Evolutionary conservation across 129 eudicot species (phyloP).

Genomic region (Pseudognaphalium luteoalbum): DNA sequence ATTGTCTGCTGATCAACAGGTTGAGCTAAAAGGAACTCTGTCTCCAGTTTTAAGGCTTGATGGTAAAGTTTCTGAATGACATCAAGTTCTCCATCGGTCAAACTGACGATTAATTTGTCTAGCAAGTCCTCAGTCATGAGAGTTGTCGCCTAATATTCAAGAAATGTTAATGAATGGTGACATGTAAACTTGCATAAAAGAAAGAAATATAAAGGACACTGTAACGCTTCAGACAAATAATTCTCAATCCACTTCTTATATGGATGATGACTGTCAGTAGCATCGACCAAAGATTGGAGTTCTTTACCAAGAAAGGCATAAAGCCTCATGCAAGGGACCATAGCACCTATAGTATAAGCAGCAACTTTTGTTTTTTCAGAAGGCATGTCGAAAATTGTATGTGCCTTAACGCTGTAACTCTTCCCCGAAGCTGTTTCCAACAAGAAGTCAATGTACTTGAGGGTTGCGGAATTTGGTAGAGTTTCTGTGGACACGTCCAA

Average conservation of each 20-base stretch:
- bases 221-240: slow-evolving; percentile 52
- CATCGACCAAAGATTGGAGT: slow-evolving; percentile 43
- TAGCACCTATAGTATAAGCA: slow-evolving; percentile 77
- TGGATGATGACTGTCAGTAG: slow-evolving; percentile 40
- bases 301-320: slow-evolving; percentile 77
- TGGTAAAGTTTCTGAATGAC: slow-evolving; percentile 69
- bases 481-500: slow-evolving; percentile 53
- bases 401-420: slow-evolving; percentile 65
- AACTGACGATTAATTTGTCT: slow-evolving; percentile 71
- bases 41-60: slow-evolving; percentile 81
- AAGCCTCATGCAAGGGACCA: slow-evolving; percentile 88
- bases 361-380: slow-evolving; percentile 80
- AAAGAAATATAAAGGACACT: slow-evolving; percentile 12
- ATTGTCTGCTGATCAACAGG: slow-evolving; percentile 57
- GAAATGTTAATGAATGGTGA: not conserved
- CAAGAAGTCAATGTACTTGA: slow-evolving; percentile 71
- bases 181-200: not conserved
- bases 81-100: slow-evolving; percentile 77
- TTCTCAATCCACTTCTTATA: slow-evolving; percentile 73
- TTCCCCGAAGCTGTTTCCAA: slow-evolving; percentile 82
- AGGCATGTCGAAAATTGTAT: slow-evolving; percentile 61
- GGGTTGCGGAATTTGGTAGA: slow-evolving; percentile 51
- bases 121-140: slow-evolving; percentile 70
- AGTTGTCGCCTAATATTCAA: slow-evolving; percentile 50
- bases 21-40: slow-evolving; percentile 70